Evolutionary conservation across 2,329 filamentous ascomycete genomes (phyloP).

Genomic region (Helminthosporium solani): DNA sequence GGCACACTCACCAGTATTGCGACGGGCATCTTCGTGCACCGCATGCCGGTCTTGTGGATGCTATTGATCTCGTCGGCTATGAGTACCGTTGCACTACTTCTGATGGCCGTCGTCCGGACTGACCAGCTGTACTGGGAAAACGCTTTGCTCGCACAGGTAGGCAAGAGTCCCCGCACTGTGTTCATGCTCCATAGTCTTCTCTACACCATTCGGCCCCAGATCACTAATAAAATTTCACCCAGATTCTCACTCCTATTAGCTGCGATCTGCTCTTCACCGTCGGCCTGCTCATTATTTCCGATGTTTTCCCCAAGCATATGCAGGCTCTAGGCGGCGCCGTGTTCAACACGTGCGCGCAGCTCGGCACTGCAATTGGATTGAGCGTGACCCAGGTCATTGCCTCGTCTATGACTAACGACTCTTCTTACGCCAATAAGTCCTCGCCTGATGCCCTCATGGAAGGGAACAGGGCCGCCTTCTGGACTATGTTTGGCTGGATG

Average conservation of each 20-base stretch:
- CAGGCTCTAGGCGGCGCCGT: conserved; percentile 63
- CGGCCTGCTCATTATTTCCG: conserved; percentile 55
- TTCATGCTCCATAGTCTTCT: too few relatives aligned
- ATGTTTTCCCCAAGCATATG: conserved; percentile 57
- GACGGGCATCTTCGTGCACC: conserved; percentile 50
- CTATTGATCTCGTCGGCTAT: conserved; percentile 41
- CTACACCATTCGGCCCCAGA: too few relatives aligned
- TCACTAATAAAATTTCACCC: conserved; percentile 56
- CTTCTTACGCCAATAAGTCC: too few relatives aligned
- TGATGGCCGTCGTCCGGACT: conserved; percentile 60
- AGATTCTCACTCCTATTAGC: conserved; percentile 47
- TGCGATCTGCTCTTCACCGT: conserved; percentile 58
- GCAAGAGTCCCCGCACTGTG: too few relatives aligned
- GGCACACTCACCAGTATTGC: conserved; percentile 47
- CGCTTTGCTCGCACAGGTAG: too few relatives aligned
- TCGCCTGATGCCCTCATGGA: too few relatives aligned
- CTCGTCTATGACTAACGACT: too few relatives aligned
- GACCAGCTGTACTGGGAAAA: too few relatives aligned
- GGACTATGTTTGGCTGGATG: too few relatives aligned
- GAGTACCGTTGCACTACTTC: conserved; percentile 50
- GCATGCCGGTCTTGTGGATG: conserved; percentile 46
- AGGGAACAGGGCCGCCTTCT: too few relatives aligned
- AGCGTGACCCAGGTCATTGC: conserved; percentile 30
- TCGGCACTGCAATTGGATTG: conserved; percentile 49
- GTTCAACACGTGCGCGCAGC: conserved; percentile 60